A percentile compares a stretch with the other conserved stretches of the same genome.
Evolutionary conservation across 108 stramenopile genomes (phyloP).

Genomic region (Schizochytrium sp.): DNA sequence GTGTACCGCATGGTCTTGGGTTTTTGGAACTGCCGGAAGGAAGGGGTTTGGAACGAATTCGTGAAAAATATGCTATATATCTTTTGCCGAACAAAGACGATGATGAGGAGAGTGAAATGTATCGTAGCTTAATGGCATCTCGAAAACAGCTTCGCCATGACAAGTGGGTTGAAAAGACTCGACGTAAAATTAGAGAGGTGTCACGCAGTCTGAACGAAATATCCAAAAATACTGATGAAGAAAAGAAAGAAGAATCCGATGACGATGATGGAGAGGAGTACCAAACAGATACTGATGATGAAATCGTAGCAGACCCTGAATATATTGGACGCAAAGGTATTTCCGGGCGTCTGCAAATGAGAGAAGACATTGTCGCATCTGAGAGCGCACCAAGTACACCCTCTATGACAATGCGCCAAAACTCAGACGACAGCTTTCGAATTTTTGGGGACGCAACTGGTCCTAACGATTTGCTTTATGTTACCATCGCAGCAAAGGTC

Average conservation of each 20-base stretch:
- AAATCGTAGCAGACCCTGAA: background rate
- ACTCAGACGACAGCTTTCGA: background rate
- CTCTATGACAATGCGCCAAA: background rate
- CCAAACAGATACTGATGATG: conserved; percentile 14
- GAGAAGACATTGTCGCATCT: background rate
- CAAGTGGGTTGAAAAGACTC: background rate
- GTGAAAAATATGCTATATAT: background rate
- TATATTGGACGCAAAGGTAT: conserved; percentile 21
- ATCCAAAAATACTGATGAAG: background rate
- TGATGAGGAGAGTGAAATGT: background rate
- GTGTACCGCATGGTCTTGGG: conserved; percentile 34
- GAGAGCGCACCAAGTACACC: background rate
- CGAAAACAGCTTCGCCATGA: background rate
- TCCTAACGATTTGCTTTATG: background rate
- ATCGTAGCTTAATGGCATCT: background rate
- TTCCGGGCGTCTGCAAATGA: background rate
- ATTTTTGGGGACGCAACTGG: background rate
- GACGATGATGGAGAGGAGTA: background rate
- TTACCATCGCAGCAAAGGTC: background rate
- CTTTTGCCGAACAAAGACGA: background rate
- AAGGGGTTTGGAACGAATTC: background rate
- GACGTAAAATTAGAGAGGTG: background rate
- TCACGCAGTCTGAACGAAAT: background rate
- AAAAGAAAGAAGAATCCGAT: background rate
- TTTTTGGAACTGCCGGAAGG: conserved; percentile 9